A percentile compares a stretch with the other conserved stretches of the same genome.
phyloP scores from a whole-genome alignment of 2,329 filamentous ascomycete species.

The Kalaharituber pfeilii region DNA sequence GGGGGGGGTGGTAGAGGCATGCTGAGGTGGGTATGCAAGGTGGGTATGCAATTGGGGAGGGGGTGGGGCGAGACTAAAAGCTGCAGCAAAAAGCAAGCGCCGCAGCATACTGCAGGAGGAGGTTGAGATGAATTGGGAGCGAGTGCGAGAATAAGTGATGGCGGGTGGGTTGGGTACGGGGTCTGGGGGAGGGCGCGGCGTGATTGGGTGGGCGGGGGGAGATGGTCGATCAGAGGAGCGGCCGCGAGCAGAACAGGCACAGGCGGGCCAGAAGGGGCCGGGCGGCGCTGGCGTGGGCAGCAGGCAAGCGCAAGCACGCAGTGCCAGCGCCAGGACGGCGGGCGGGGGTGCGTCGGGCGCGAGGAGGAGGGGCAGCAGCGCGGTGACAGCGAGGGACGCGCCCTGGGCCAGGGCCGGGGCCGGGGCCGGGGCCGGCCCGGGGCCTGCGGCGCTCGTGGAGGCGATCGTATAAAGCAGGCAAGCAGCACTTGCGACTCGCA shows the following conservation, averaged over 20 bases:
- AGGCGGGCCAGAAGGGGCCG: background rate
- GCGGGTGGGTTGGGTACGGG: no score
- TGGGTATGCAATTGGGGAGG: background rate
- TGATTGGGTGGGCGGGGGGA: background rate
- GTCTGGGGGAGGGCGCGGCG: background rate
- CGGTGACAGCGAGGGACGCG: background rate
- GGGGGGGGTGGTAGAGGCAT: background rate
- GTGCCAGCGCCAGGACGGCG: no score
- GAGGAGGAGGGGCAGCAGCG: background rate
- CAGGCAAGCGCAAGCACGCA: no score
- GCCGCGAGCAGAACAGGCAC: background rate
- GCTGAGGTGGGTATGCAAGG: background rate
- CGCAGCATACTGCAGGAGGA: background rate
- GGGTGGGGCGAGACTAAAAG: background rate
- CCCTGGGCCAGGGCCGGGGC: background rate
- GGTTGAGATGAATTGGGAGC: slow-evolving; percentile 1
- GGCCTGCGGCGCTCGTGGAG: background rate
- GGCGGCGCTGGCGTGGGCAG: background rate
- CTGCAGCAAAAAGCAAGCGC: background rate
- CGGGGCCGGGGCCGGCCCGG: background rate
- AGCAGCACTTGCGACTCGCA: background rate
- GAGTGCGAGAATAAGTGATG: background rate
- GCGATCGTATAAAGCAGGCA: background rate
- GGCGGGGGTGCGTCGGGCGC: background rate
- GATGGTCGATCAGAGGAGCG: slow-evolving; percentile 1